Percentiles rank a stretch among this genome's conserved stretches.
Evolutionary conservation across 2,329 filamentous ascomycete species (phyloP).

Genomic region (Pseudopithomyces chartarum): DNA sequence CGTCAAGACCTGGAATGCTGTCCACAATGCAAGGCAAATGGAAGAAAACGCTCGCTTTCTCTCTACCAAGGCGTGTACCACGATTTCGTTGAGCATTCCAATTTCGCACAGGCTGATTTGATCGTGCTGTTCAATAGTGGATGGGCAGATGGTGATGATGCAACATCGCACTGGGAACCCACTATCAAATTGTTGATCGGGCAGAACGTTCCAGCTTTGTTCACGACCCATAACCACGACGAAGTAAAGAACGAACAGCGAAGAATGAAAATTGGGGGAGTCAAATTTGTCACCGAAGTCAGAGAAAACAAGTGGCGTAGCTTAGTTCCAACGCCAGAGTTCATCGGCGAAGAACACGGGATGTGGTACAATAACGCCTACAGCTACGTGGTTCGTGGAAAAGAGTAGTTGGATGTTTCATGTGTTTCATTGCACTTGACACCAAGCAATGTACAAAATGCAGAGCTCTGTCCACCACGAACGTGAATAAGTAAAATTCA

Average conservation of each 20-base stretch:
- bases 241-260: slow-evolving; percentile 17
- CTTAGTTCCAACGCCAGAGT: slow-evolving; percentile 22
- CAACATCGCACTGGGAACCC: slow-evolving; percentile 18
- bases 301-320: slow-evolving; percentile 20
- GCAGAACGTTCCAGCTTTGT: slow-evolving; percentile 15
- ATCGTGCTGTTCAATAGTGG: slow-evolving; percentile 24
- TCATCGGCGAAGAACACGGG: slow-evolving; percentile 21
- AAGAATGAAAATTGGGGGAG: slow-evolving; percentile 11
- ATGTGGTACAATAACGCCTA: slow-evolving; percentile 25
- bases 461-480: too few species aligned
- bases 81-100: slow-evolving; percentile 14
- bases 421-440: too few species aligned
- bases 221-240: slow-evolving; percentile 21
- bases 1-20: slow-evolving; percentile 18
- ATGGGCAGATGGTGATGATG: slow-evolving; percentile 21
- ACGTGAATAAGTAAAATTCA: too few species aligned
- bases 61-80: slow-evolving; percentile 22
- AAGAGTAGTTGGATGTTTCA: too few species aligned
- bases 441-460: too few species aligned
- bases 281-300: slow-evolving; percentile 15
- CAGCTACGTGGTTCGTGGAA: slow-evolving; percentile 18
- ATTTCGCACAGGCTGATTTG: slow-evolving; percentile 20
- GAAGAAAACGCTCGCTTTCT: slow-evolving; percentile 13
- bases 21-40: slow-evolving; percentile 13
- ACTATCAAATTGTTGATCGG: slow-evolving; percentile 19